Percentiles rank a stretch among this genome's conserved stretches.
Evolutionary conservation across 306 rosid genomes (phyloP).

Genomic region (Adenanthera pavonina): DNA sequence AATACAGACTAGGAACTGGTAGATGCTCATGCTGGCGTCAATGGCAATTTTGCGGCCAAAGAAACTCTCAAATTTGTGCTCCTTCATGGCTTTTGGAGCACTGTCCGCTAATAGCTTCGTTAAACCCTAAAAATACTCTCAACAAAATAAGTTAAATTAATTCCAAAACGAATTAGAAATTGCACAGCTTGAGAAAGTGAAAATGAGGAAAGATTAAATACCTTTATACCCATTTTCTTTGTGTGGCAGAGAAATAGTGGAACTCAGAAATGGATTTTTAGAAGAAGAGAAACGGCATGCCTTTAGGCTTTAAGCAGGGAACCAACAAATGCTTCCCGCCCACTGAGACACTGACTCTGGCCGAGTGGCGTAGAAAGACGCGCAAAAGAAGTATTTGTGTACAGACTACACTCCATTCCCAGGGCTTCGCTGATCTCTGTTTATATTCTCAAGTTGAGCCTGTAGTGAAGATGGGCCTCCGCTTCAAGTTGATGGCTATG

Average conservation of each 20-base stretch:
- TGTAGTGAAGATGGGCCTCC: background rate
- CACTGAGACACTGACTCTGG: background rate
- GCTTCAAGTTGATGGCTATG: no score
- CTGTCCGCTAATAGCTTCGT: slow-evolving; percentile 95
- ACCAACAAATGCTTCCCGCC: slow-evolving; percentile 52
- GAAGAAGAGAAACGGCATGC: slow-evolving; percentile 13
- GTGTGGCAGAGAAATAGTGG: background rate
- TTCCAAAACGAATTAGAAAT: background rate
- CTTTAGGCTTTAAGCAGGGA: background rate
- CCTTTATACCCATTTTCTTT: slow-evolving; percentile 79
- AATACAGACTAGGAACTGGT: slow-evolving; percentile 83
- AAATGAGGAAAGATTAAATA: slow-evolving; percentile 30
- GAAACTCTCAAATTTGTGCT: slow-evolving; percentile 89
- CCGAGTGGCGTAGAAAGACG: background rate
- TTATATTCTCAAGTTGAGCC: background rate
- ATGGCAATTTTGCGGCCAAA: slow-evolving; percentile 95
- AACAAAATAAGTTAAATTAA: slow-evolving; percentile 1
- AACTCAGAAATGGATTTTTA: background rate
- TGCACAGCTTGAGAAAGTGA: background rate
- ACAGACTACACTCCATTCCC: background rate
- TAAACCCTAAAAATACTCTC: slow-evolving; percentile 75
- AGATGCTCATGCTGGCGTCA: slow-evolving; percentile 99
- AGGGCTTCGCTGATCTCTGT: background rate
- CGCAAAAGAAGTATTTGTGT: background rate
- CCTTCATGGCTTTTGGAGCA: slow-evolving; percentile 93